Conservation (phyloP, 768 basidiomycete species). For the Kwoniella sp. region DNA sequence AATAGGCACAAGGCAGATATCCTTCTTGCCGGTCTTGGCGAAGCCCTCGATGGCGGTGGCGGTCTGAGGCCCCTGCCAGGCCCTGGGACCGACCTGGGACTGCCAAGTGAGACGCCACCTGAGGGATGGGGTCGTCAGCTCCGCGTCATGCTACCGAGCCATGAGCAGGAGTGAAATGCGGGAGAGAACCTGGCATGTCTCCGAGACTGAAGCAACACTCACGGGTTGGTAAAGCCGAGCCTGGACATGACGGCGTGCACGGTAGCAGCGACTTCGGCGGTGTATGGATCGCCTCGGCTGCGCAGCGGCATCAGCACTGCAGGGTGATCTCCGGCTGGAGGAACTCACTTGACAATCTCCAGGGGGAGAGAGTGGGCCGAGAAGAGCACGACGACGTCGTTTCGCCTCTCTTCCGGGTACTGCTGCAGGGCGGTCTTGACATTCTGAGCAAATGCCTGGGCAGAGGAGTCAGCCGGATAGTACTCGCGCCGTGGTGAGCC, state of each 20-base stretch:
- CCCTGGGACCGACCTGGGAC: conserved; percentile 90
- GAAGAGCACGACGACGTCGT: conserved; percentile 78
- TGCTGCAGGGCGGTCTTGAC: conserved; percentile 74
- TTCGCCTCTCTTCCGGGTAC: conserved; percentile 65
- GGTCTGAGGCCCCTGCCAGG: conserved; percentile 99
- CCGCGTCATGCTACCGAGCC: no score
- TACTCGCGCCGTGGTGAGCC: neutral
- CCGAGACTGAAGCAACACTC: conserved; percentile 2
- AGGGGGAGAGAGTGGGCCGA: conserved; percentile 97
- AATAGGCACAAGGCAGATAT: conserved; percentile 75
- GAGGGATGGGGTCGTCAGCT: no score
- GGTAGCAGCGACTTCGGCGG: conserved; percentile 88
- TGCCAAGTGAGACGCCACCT: conserved; percentile 97
- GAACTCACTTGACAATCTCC: conserved; percentile 76
- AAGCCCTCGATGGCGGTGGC: conserved; percentile 73
- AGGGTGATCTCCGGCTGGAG: neutral
- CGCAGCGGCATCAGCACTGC: neutral
- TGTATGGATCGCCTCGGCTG: conserved; percentile 89
- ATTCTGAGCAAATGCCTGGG: conserved; percentile 82
- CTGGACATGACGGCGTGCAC: conserved; percentile 90
- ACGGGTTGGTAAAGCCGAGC: conserved; percentile 54
- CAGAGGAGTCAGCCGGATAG: neutral
- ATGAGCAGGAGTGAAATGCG: no score
- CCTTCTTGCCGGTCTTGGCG: conserved; percentile 52
- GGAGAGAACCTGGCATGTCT: no score